Conservation (phyloP, 169 alveolate species). For the Plasmodium inui region DNA sequence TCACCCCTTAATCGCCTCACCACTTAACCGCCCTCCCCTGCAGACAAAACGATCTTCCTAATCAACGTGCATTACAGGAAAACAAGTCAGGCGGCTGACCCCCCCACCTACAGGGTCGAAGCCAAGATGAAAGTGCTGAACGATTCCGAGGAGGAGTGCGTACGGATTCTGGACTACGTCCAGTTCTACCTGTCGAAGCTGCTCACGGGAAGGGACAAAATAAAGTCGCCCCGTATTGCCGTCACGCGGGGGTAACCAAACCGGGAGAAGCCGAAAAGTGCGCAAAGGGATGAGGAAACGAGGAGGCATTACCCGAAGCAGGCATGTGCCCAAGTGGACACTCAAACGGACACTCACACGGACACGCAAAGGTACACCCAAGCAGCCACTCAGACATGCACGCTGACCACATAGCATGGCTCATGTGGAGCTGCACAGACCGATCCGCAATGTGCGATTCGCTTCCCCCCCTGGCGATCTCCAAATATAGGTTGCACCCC, state of each 20-base stretch:
- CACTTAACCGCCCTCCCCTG: background rate
- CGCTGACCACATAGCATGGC: background rate
- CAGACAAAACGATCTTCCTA: conserved; percentile 27
- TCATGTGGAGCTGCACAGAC: background rate
- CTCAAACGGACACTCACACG: background rate
- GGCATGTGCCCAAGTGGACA: too few species aligned
- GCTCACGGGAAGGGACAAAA: conserved; percentile 10
- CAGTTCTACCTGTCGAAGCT: conserved; percentile 5
- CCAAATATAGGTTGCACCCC: background rate
- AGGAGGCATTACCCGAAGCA: too few species aligned
- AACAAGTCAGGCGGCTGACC: background rate
- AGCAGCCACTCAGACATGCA: background rate
- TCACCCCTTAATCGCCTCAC: background rate
- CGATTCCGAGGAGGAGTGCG: conserved; percentile 29
- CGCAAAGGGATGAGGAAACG: background rate
- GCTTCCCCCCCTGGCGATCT: background rate
- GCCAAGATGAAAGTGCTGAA: conserved; percentile 30
- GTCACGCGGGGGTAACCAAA: background rate
- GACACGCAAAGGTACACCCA: too few species aligned
- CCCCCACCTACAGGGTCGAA: conserved; percentile 5
- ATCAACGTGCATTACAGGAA: conserved; percentile 3
- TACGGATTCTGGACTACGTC: background rate
- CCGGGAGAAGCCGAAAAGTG: background rate
- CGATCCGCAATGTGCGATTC: background rate
- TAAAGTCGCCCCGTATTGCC: background rate